These are phyloP conservation scores for Plenodomus lindquistii DNA, from an alignment of 2,329 filamentous ascomycete species.

Conservation along the genomic window DNA sequence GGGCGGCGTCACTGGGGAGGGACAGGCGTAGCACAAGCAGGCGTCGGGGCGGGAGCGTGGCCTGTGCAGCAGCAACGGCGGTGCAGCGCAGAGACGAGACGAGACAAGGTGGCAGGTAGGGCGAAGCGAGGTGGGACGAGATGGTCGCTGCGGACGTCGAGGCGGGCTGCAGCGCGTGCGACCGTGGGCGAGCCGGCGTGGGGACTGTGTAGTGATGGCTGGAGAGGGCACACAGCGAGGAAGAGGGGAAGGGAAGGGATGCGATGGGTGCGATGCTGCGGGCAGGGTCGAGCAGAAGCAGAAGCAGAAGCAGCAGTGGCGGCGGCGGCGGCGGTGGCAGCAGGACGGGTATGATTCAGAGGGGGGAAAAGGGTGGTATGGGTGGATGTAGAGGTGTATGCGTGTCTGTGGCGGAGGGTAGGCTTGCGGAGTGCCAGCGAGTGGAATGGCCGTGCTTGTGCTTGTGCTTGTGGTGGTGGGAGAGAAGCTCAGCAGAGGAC, in stretches of 20 bases:
- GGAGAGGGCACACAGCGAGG: background rate
- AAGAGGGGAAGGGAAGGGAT: conserved; percentile 1
- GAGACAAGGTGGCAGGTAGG: conserved; percentile 17
- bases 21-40: conserved; percentile 27
- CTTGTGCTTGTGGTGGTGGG: background rate
- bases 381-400: too few species aligned
- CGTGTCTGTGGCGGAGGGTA: too few species aligned
- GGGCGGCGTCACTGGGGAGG: conserved; percentile 10
- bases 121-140: conserved; percentile 16
- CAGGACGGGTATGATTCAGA: too few species aligned
- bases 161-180: background rate
- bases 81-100: background rate
- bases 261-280: too few species aligned
- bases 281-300: too few species aligned
- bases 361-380: too few species aligned
- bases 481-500: background rate
- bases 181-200: conserved; percentile 1
- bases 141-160: conserved; percentile 2
- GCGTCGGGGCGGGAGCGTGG: conserved; percentile 22
- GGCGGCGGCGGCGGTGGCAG: too few species aligned
- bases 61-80: conserved; percentile 26
- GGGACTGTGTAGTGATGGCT: background rate
- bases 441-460: background rate
- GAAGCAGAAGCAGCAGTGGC: too few species aligned
- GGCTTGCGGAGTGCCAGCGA: too few species aligned